phyloP scores from a whole-genome alignment of 805 yeast genomes.

The Debaryomyces tyrocola region DNA sequence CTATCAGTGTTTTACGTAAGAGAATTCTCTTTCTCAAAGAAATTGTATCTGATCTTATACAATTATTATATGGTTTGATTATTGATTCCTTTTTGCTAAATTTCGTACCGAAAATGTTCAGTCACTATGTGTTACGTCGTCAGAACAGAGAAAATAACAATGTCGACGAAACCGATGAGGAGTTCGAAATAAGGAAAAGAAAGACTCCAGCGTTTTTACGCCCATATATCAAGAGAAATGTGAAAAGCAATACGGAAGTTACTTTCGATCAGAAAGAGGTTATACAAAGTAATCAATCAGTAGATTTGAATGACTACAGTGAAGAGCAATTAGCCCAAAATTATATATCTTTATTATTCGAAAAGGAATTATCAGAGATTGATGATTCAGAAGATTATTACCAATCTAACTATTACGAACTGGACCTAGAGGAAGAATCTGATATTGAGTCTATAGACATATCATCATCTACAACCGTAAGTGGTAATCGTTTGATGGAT shows the following conservation, averaged over 20 bases:
- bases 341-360: conserved; percentile 24
- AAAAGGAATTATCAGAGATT: conserved; percentile 33
- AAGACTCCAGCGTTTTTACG: conserved; percentile 29
- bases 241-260: conserved; percentile 10
- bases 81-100: conserved; percentile 10
- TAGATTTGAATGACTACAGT: conserved; percentile 14
- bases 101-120: conserved; percentile 5
- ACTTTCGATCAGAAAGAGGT: neutral
- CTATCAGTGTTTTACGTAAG: conserved; percentile 17
- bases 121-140: neutral
- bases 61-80: conserved; percentile 21
- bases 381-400: conserved; percentile 37
- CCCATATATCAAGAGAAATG: conserved; percentile 23
- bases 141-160: neutral
- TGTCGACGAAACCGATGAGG: conserved; percentile 13
- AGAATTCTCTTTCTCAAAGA: conserved; percentile 19
- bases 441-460: conserved; percentile 9
- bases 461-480: neutral
- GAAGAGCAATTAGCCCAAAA: conserved; percentile 19
- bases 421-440: conserved; percentile 17
- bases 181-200: conserved; percentile 16
- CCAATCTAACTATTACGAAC: conserved; percentile 21
- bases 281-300: neutral
- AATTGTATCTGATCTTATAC: conserved; percentile 18
- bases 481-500: neutral